Conservation (phyloP, 2,329 filamentous ascomycete genomes). For the Aspergillus caelatus region DNA sequence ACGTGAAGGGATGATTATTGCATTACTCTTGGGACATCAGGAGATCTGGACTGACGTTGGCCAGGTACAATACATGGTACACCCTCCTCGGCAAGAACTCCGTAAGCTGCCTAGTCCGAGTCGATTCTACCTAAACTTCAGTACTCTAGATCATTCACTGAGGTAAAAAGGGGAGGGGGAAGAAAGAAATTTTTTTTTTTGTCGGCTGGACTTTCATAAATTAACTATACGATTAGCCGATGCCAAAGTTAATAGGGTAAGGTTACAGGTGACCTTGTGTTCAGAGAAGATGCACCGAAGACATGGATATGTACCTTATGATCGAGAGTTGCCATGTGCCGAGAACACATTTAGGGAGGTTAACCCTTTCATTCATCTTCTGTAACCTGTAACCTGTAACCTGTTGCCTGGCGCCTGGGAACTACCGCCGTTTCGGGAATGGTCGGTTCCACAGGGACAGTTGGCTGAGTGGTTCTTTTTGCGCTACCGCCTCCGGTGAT, state of each 20-base stretch:
- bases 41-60: neutral
- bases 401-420: constrained; percentile 2
- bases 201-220: neutral
- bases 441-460: neutral
- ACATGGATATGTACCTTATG: neutral
- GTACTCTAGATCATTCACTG: neutral
- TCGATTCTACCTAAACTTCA: neutral
- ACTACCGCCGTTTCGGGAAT: neutral
- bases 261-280: neutral
- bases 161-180: neutral
- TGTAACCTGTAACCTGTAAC: neutral
- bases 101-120: neutral
- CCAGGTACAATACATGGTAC: neutral
- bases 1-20: neutral
- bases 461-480: neutral
- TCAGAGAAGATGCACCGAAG: neutral
- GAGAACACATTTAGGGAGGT: neutral
- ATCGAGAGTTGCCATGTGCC: neutral
- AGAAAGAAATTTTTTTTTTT: neutral
- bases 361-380: neutral
- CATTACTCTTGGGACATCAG: neutral
- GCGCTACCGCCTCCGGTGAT: neutral
- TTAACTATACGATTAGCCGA: neutral
- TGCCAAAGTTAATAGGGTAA: neutral
- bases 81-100: neutral